Evolutionary conservation across 2,329 filamentous ascomycete species (phyloP), one percentile per base, ranked within the genome.

Genomic region (Calonectria pauciramosa): DNA sequence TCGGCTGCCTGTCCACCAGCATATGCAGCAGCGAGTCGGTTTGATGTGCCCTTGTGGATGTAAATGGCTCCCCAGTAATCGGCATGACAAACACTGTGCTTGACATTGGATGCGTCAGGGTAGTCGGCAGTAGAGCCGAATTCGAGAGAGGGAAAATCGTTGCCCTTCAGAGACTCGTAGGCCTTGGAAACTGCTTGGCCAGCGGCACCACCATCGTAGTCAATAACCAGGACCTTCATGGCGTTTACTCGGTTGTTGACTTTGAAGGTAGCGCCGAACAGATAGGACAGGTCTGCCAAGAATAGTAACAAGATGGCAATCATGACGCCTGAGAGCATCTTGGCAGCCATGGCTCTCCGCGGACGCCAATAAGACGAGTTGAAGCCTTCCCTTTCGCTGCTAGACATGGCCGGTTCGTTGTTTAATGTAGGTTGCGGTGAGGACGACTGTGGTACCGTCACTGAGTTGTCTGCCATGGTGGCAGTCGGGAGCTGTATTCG

Each of bases 11-110:
- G 73, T 0, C 77, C 77, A 30, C 81, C 82, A 1, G 70, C 49
- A 34, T 85, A 34, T 3, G 82, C 83, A n/a, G 77, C 74, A 30
- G 79, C 76, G 10, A 86, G 77, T 26, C 82, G 80, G 2, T 72
- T 66, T 2, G 85, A 85, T 2, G 85, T 81, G 8, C 81, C 82
- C 14, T 76, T 54, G 23, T 79, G 75, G 28, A 81, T 79, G 36
- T 85, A 85, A 6, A 86, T 66, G 1, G 83, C 85, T 6, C 78
- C 86, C 86, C 86, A 87, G 71, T 85, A 85, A 34, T 81, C 71
- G 0, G 76, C 78, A 11, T 81, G 75, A 70, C 86, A 87, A n/a
- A 87, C 84, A 0, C 81, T 79, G n/a, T 82, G 72, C 41, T 76
- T 77, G 8, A 86, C 67, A 44, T 81, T 76, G 1, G 63, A 77